These are phyloP conservation scores for Sisymbrium irio DNA, from an alignment of 345 rosid species.

Conservation along the genomic window DNA sequence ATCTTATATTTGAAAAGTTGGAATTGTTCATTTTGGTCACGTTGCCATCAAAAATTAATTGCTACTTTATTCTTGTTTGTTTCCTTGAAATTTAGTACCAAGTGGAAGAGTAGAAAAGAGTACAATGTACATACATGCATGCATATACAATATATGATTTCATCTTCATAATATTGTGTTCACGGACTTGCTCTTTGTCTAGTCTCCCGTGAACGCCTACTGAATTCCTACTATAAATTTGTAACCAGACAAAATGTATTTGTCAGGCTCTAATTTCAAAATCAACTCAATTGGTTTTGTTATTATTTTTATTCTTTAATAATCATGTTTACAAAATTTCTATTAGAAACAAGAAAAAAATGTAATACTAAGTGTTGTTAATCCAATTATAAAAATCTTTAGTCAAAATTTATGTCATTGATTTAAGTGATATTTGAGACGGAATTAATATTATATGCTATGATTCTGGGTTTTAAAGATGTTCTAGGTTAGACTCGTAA, in stretches of 20 bases:
- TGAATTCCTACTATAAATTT: neutral
- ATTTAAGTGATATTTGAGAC: no score
- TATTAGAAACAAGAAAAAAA: neutral
- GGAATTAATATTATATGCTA: no score
- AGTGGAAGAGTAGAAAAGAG: slow-evolving; percentile 17
- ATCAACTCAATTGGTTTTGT: neutral
- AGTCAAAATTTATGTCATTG: no score
- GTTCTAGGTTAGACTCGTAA: no score
- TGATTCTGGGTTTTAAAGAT: no score
- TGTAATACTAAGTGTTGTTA: no score
- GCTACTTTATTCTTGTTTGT: slow-evolving; percentile 8
- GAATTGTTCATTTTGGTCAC: neutral
- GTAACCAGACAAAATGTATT: neutral
- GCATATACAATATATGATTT: neutral
- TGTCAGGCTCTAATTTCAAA: neutral
- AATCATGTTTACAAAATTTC: neutral
- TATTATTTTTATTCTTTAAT: neutral
- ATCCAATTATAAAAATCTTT: no score
- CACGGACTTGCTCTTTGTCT: slow-evolving; percentile 26
- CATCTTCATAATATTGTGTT: neutral
- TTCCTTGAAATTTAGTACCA: slow-evolving; percentile 9
- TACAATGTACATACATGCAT: slow-evolving; percentile 14
- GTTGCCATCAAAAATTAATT: slow-evolving; percentile 4
- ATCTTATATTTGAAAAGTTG: neutral
- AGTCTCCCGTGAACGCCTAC: slow-evolving; percentile 25